Percentiles rank a stretch among this genome's conserved stretches.
Conservation (phyloP, 352 stramenopile genomes). For the Blastocystis sp. region DNA sequence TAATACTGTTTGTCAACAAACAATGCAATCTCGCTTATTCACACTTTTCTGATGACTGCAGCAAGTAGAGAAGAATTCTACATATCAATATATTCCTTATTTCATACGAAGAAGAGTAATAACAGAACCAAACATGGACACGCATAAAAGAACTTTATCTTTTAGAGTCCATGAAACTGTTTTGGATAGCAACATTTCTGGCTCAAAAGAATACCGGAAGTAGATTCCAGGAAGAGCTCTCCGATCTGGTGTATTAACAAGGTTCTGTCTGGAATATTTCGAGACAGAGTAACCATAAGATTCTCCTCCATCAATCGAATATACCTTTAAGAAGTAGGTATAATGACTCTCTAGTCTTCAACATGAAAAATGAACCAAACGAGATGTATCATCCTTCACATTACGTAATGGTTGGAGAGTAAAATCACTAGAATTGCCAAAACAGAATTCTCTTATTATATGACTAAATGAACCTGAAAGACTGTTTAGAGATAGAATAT, state of each 20-base stretch:
- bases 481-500: background rate
- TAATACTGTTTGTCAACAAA: background rate
- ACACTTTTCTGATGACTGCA: background rate
- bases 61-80: background rate
- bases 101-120: background rate
- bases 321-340: background rate
- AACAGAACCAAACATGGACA: background rate
- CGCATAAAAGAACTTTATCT: background rate
- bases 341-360: background rate
- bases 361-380: background rate
- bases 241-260: background rate
- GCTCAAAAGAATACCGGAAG: conserved; percentile 39
- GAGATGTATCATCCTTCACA: background rate
- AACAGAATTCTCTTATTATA: background rate
- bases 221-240: conserved; percentile 7
- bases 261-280: background rate
- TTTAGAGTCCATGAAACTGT: background rate
- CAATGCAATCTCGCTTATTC: conserved; percentile 6
- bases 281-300: background rate
- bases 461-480: background rate
- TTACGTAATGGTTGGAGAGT: background rate
- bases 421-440: background rate
- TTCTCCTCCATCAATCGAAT: background rate
- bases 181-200: background rate
- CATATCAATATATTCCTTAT: background rate